phyloP scores from a whole-genome alignment of 2,329 filamentous ascomycete species.

The Beauveria brongniartii region DNA sequence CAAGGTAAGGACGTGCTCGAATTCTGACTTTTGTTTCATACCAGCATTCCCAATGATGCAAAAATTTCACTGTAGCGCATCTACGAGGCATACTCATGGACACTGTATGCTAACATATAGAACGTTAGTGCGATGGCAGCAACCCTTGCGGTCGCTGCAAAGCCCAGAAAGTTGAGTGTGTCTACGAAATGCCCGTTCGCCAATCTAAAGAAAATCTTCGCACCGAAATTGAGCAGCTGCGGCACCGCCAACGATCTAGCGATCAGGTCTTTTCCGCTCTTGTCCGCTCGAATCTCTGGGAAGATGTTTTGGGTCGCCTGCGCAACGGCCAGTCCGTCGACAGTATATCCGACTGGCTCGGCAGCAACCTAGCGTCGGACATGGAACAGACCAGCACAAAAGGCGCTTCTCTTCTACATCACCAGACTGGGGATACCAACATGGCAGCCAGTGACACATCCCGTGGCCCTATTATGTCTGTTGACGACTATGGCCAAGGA shows the following conservation, averaged over 20 bases:
- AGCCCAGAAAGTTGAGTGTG: constrained; percentile 45
- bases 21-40: neutral
- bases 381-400: constrained; percentile 21
- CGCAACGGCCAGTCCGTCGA: constrained; percentile 47
- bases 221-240: constrained; percentile 49
- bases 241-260: constrained; percentile 44
- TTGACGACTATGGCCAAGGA: constrained; percentile 15
- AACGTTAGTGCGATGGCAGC: constrained; percentile 48
- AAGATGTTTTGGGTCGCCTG: constrained; percentile 45
- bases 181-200: constrained; percentile 55
- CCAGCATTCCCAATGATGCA: neutral
- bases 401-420: constrained; percentile 20
- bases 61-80: neutral
- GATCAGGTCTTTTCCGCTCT: constrained; percentile 50
- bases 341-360: constrained; percentile 47
- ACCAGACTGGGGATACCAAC: constrained; percentile 13
- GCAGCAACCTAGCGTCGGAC: constrained; percentile 15
- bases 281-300: constrained; percentile 40
- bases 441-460: constrained; percentile 6
- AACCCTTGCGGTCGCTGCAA: constrained; percentile 48
- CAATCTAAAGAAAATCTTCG: constrained; percentile 56
- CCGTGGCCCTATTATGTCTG: constrained; percentile 19
- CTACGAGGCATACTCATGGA: neutral
- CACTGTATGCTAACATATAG: neutral
- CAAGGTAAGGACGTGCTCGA: constrained; percentile 35